Evolutionary conservation across 1,139 yeast species (phyloP).

Genomic region (Scheffersomyces cryptocercus): DNA sequence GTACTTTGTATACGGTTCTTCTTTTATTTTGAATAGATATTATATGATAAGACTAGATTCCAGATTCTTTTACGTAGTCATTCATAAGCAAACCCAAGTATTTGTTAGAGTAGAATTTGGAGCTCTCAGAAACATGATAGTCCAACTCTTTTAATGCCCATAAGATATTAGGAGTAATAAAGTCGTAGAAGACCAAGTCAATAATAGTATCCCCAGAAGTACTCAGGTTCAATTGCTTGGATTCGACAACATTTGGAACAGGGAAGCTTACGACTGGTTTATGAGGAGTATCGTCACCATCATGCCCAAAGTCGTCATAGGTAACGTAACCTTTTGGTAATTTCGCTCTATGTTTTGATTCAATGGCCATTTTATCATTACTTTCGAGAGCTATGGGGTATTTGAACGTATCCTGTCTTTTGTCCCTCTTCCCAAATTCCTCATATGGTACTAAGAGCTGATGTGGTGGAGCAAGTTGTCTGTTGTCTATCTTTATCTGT

Average conservation of each 20-base stretch:
- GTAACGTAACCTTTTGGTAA: conserved; percentile 72
- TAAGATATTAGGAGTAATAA: conserved; percentile 62
- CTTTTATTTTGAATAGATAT: too few species aligned
- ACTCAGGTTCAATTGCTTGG: conserved; percentile 25
- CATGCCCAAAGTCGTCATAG: conserved; percentile 74
- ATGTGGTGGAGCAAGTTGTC: conserved; percentile 27
- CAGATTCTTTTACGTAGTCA: conserved; percentile 21
- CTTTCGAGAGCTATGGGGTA: not conserved
- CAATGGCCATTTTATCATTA: conserved; percentile 20
- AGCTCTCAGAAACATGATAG: conserved; percentile 13
- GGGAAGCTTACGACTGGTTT: conserved; percentile 56
- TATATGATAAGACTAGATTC: not conserved
- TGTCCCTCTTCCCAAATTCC: not conserved
- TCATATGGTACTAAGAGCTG: conserved; percentile 13
- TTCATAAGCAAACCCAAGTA: conserved; percentile 38
- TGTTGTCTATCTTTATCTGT: conserved; percentile 8
- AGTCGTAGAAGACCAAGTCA: conserved; percentile 78
- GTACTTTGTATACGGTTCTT: too few species aligned
- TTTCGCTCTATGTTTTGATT: conserved; percentile 16
- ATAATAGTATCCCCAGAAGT: conserved; percentile 31
- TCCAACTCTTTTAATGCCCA: conserved; percentile 52
- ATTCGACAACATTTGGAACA: conserved; percentile 76
- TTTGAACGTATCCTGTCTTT: not conserved
- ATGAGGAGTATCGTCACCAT: conserved; percentile 91
- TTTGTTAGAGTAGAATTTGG: conserved; percentile 30